These are phyloP conservation scores for Capronia americana DNA, from an alignment of 2,329 filamentous ascomycete species.

Conservation along the genomic window DNA sequence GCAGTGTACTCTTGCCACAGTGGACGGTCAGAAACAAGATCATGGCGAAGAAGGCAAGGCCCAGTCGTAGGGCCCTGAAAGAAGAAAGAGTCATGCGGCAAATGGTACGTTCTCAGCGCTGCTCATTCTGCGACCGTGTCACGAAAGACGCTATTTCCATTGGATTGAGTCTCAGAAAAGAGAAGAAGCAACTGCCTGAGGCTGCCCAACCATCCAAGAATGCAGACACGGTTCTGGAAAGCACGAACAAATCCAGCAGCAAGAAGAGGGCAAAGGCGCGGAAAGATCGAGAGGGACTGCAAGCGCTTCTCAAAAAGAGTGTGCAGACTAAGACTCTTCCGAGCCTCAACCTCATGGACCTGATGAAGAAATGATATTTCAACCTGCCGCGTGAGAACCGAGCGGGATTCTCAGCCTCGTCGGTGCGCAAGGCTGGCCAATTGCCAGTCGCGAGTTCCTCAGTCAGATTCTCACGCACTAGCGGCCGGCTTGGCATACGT, in stretches of 20 bases:
- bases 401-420: constrained; percentile 7
- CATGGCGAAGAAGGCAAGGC: background rate
- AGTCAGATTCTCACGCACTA: constrained; percentile 24
- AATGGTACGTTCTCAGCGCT: constrained; percentile 21
- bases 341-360: constrained; percentile 37
- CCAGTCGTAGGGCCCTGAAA: background rate
- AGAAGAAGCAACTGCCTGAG: background rate
- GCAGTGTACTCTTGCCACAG: constrained; percentile 45
- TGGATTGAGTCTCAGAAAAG: constrained; percentile 6
- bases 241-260: constrained; percentile 48
- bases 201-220: background rate
- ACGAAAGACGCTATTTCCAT: constrained; percentile 15
- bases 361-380: constrained; percentile 35
- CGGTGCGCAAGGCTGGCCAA: background rate
- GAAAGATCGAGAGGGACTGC: constrained; percentile 58
- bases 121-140: constrained; percentile 23
- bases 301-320: constrained; percentile 55
- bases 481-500: constrained; percentile 31
- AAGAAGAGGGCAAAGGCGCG: constrained; percentile 63
- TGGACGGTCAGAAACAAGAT: constrained; percentile 41
- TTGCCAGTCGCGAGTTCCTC: constrained; percentile 4
- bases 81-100: constrained; percentile 31
- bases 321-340: constrained; percentile 20
- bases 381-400: background rate
- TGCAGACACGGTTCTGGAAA: background rate